Conservation (phyloP, 148 eudicot species). For the Camellia lanceoleosa region DNA sequence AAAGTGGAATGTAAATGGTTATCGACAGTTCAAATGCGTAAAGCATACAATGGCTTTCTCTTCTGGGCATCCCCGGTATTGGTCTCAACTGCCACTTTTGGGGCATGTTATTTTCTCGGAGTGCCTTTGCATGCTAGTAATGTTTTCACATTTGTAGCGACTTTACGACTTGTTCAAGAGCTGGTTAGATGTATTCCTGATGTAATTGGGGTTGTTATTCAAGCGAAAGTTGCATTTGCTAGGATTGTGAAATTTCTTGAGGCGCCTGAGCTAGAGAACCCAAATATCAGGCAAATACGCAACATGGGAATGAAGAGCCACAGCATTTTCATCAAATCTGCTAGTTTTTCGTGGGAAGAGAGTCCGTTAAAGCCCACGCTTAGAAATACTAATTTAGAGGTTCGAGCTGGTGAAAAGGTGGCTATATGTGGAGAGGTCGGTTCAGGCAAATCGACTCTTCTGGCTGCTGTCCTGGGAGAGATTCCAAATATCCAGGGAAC, state of each 20-base stretch:
- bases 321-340: constrained; percentile 47
- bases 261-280: constrained; percentile 69
- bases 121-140: constrained; percentile 74
- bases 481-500: constrained; percentile 65
- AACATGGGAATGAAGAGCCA: constrained; percentile 7
- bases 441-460: constrained; percentile 83
- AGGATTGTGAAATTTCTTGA: constrained; percentile 74
- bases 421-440: constrained; percentile 96
- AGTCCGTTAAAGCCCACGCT: constrained; percentile 45
- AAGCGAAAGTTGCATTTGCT: constrained; percentile 78
- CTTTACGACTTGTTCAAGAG: constrained; percentile 82
- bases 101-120: constrained; percentile 69
- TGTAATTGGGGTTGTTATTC: constrained; percentile 71
- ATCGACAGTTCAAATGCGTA: constrained; percentile 59
- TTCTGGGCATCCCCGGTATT: constrained; percentile 84
- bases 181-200: constrained; percentile 85
- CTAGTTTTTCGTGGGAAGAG: constrained; percentile 73
- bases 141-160: constrained; percentile 89
- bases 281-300: constrained; percentile 32
- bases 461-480: constrained; percentile 84
- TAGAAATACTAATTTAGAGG: constrained; percentile 55
- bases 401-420: constrained; percentile 54
- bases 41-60: constrained; percentile 57
- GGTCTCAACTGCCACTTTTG: constrained; percentile 80
- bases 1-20: constrained; percentile 58